phyloP scores from a whole-genome alignment of 495 filamentous ascomycete genomes.

The Elasticomyces elasticus region DNA sequence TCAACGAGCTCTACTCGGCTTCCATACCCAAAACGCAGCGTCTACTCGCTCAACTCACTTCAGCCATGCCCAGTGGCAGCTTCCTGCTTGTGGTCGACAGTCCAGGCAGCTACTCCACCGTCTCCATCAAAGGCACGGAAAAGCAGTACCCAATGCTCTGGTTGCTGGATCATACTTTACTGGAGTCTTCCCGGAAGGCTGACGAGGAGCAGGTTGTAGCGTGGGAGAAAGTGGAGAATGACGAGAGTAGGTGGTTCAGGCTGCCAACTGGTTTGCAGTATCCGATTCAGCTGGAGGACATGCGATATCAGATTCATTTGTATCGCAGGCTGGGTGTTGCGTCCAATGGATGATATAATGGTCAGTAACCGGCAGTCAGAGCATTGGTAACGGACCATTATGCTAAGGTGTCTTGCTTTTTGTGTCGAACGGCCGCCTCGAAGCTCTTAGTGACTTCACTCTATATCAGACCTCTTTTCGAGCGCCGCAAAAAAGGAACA shows the following conservation, averaged over 20 bases:
- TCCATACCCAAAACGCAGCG: conserved; percentile 63
- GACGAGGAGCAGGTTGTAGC: conserved; percentile 8
- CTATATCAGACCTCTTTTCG: too few relatives aligned
- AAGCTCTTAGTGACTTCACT: too few relatives aligned
- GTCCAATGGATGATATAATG: not conserved
- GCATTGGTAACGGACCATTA: too few relatives aligned
- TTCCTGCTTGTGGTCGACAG: conserved; percentile 83
- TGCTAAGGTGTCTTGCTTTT: too few relatives aligned
- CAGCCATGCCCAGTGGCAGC: conserved; percentile 44
- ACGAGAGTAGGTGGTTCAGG: conserved; percentile 80
- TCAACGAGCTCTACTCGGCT: conserved; percentile 87
- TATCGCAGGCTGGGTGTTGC: conserved; percentile 34
- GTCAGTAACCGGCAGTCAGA: not conserved
- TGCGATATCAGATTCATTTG: conserved; percentile 86
- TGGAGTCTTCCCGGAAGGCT: conserved; percentile 34
- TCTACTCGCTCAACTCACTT: conserved; percentile 58
- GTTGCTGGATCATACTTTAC: conserved; percentile 73
- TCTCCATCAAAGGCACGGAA: conserved; percentile 47
- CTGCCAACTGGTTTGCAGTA: conserved; percentile 58
- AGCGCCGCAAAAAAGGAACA: too few relatives aligned
- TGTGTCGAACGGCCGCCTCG: too few relatives aligned
- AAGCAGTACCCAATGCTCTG: conserved; percentile 89
- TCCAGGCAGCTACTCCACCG: conserved; percentile 79
- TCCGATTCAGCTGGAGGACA: conserved; percentile 80
- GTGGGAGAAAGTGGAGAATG: conserved; percentile 63